Conservation (phyloP, 768 basidiomycete genomes). For the Tephrocybe sp. region DNA sequence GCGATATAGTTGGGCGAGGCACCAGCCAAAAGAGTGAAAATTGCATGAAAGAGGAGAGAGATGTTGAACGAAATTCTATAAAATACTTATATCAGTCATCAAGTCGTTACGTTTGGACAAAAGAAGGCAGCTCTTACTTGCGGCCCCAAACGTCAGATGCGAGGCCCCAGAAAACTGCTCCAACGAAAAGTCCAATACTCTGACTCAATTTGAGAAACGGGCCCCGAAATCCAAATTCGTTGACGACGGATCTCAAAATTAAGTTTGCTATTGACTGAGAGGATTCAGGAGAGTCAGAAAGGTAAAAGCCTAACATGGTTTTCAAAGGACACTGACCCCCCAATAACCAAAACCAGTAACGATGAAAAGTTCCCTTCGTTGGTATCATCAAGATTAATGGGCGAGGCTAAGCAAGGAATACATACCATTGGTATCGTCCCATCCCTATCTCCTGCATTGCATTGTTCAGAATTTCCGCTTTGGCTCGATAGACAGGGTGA, state of each 20-base stretch:
- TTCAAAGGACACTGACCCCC: conserved; percentile 32
- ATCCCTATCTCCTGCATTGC: conserved; percentile 68
- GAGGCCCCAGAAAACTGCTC: neutral
- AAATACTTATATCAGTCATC: neutral
- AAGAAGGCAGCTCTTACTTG: conserved; percentile 32
- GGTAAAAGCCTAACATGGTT: too few species aligned
- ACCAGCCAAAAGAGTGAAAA: conserved; percentile 65
- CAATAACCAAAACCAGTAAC: conserved; percentile 79
- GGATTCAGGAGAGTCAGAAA: too few species aligned
- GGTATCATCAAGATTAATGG: neutral
- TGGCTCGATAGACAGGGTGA: conserved; percentile 58
- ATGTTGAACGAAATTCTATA: conserved; percentile 62
- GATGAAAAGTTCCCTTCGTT: conserved; percentile 58
- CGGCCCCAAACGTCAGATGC: conserved; percentile 39
- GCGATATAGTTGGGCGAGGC: conserved; percentile 52
- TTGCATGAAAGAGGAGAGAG: conserved; percentile 62
- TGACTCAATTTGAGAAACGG: neutral
- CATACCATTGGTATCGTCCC: conserved; percentile 61
- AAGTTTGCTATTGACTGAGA: neutral
- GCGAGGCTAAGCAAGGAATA: neutral
- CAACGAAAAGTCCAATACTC: neutral
- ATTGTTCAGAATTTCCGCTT: conserved; percentile 53
- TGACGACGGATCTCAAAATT: neutral
- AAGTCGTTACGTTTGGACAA: neutral
- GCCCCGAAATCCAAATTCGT: neutral